A percentile compares a stretch with the other conserved stretches of the same genome.
Conservation (phyloP, 2,329 filamentous ascomycete species). For the Diaporthe sp. region DNA sequence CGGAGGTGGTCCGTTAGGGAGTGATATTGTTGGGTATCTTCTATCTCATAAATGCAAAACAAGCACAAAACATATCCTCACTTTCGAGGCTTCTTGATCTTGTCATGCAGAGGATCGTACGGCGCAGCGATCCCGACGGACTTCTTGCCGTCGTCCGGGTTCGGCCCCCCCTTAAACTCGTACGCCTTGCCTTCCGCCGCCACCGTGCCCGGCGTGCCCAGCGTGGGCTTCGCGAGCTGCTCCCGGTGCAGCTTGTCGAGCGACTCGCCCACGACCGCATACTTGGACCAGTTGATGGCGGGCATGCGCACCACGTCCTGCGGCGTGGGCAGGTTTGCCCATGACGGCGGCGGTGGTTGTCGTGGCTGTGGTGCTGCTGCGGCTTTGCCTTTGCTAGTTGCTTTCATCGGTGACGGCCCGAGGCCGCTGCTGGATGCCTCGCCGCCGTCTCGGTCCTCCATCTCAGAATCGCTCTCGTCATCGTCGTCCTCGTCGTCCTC, state of each 20-base stretch:
- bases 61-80: background rate
- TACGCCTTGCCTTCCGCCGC: conserved; percentile 57
- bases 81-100: conserved; percentile 45
- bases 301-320: conserved; percentile 90
- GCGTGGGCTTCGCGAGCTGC: conserved; percentile 75
- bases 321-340: conserved; percentile 77
- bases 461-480: conserved; percentile 47
- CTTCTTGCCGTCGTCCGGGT: conserved; percentile 54
- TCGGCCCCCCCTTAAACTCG: conserved; percentile 59
- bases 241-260: conserved; percentile 88
- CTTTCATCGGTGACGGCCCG: conserved; percentile 35
- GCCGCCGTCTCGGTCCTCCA: conserved; percentile 32
- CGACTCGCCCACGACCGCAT: conserved; percentile 87
- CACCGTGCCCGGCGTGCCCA: conserved; percentile 62
- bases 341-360: conserved; percentile 52
- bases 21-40: conserved; percentile 16
- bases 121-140: conserved; percentile 68
- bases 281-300: conserved; percentile 94
- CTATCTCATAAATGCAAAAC: background rate
- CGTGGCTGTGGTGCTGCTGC: conserved; percentile 39
- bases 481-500: conserved; percentile 46
- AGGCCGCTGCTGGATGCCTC: conserved; percentile 29
- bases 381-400: conserved; percentile 35
- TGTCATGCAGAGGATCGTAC: conserved; percentile 67
- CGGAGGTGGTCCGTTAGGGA: background rate